phyloP scores from a whole-genome alignment of 139 green algal species.

The Volvox reticuliferus region DNA sequence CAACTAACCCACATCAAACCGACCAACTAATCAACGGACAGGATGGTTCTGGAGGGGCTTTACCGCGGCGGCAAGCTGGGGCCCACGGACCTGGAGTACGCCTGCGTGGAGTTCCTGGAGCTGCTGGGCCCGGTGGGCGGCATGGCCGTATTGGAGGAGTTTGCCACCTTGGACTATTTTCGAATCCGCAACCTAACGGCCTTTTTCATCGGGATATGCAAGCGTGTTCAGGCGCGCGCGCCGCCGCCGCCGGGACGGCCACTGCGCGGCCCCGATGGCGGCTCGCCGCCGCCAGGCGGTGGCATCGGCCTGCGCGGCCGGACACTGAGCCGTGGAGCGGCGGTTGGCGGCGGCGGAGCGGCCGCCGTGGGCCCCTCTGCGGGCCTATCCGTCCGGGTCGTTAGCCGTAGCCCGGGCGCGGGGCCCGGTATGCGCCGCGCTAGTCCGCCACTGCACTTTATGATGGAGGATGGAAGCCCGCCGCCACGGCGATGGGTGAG shows the following conservation, averaged over 20 bases:
- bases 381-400: neutral
- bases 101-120: constrained; percentile 48
- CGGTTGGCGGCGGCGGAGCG: neutral
- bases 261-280: constrained; percentile 33
- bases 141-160: constrained; percentile 53
- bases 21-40: neutral
- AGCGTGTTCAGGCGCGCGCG: constrained; percentile 28
- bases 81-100: constrained; percentile 37
- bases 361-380: neutral
- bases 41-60: constrained; percentile 36
- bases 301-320: constrained; percentile 11
- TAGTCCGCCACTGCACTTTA: constrained; percentile 41
- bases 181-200: constrained; percentile 53
- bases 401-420: constrained; percentile 13
- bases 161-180: constrained; percentile 47
- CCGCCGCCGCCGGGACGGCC: constrained; percentile 43
- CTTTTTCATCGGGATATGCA: constrained; percentile 56
- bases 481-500: constrained; percentile 39
- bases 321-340: neutral
- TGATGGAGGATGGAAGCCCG: constrained; percentile 35
- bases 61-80: constrained; percentile 38
- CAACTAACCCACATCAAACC: too few relatives aligned
- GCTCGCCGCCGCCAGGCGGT: constrained; percentile 37
- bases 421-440: neutral
- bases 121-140: constrained; percentile 26